Conservation (phyloP, 805 yeast species). For the Debaryomyces prosopidis region DNA sequence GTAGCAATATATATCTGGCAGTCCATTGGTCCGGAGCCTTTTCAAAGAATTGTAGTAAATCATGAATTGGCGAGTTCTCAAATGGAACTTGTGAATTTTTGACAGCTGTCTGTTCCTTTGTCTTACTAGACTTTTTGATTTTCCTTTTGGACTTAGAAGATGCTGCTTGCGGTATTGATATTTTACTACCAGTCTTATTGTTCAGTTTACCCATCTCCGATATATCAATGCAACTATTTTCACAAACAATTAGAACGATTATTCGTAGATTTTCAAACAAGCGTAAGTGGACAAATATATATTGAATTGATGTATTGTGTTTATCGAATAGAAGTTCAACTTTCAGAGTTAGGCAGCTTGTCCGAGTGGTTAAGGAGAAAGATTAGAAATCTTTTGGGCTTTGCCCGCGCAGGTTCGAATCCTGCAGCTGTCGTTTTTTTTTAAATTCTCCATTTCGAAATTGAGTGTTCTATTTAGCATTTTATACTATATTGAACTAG, state of each 20-base stretch:
- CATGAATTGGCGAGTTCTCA: slow-evolving; percentile 63
- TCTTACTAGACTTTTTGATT: neutral
- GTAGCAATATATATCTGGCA: slow-evolving; percentile 71
- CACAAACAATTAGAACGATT: too few species aligned
- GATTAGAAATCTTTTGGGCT: slow-evolving; percentile 51
- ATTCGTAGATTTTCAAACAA: too few species aligned
- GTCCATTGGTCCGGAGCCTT: slow-evolving; percentile 90
- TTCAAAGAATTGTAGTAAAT: slow-evolving; percentile 74
- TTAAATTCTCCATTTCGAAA: too few species aligned
- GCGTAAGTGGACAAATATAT: too few species aligned
- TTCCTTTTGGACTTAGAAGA: neutral
- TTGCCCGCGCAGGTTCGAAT: slow-evolving; percentile 53
- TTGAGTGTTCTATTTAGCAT: too few species aligned
- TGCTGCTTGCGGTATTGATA: neutral
- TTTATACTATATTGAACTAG: too few species aligned
- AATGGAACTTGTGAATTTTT: slow-evolving; percentile 10
- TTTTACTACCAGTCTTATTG: neutral
- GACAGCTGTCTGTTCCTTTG: neutral
- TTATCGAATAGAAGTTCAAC: neutral
- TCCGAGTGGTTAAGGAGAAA: slow-evolving; percentile 51
- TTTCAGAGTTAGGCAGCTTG: slow-evolving; percentile 35
- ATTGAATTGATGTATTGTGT: too few species aligned
- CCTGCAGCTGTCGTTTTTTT: slow-evolving; percentile 46
- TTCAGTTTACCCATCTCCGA: neutral
- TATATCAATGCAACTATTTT: too few species aligned